Conservation (phyloP, 2,329 filamentous ascomycete genomes). For the Pseudogymnoascus pannorum region DNA sequence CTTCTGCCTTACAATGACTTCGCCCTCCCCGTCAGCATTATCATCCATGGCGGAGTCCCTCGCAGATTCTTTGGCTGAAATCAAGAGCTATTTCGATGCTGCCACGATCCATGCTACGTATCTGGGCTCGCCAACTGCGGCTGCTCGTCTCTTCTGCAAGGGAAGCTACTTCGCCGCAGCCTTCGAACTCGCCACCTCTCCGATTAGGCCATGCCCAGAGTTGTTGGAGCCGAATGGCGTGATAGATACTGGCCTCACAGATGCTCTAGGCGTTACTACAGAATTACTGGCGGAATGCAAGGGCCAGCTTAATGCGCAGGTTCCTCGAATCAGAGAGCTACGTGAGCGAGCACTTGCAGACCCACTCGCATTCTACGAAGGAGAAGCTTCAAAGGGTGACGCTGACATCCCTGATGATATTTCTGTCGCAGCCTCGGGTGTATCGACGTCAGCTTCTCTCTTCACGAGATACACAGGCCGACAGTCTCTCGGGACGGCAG, state of each 20-base stretch:
- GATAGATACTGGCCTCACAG: constrained; percentile 72
- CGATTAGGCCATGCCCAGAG: constrained; percentile 49
- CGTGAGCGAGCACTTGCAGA: constrained; percentile 74
- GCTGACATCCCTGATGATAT: constrained; percentile 83
- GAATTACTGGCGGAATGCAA: constrained; percentile 94
- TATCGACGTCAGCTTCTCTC: constrained; percentile 76
- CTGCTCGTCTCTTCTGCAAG: constrained; percentile 74
- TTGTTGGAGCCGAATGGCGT: constrained; percentile 45
- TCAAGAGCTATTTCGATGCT: constrained; percentile 74
- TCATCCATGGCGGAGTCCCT: constrained; percentile 63
- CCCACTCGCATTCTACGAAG: constrained; percentile 82
- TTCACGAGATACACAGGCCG: constrained; percentile 89
- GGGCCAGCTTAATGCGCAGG: constrained; percentile 72
- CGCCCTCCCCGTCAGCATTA: constrained; percentile 52
- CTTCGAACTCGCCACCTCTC: constrained; percentile 59
- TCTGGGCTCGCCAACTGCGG: constrained; percentile 61
- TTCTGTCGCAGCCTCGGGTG: constrained; percentile 77
- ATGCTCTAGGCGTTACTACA: constrained; percentile 73
- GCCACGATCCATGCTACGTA: constrained; percentile 78
- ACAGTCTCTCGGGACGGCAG: constrained; percentile 57
- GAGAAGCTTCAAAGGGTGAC: constrained; percentile 53
- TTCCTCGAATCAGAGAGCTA: constrained; percentile 78
- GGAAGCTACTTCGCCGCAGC: constrained; percentile 84
- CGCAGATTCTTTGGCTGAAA: constrained; percentile 71
- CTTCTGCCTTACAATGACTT: constrained; percentile 63